A percentile compares a stretch with the other conserved stretches of the same genome.
phyloP scores from a whole-genome alignment of 192 early-diverging fungal species.

The Funneliformis mosseae region DNA sequence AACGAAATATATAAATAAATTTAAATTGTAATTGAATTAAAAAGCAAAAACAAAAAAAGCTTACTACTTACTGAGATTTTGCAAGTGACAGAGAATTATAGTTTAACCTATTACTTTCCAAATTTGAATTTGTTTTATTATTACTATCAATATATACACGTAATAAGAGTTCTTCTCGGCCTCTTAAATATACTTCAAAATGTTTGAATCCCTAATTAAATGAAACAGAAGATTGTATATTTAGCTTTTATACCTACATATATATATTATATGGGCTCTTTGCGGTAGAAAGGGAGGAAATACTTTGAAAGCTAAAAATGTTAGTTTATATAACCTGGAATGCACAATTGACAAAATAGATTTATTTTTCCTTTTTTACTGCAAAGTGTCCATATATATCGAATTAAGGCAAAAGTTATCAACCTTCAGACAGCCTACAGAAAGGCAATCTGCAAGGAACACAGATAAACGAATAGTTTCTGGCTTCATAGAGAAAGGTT shows the following conservation, averaged over 20 bases:
- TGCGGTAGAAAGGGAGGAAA: too few species aligned
- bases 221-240: too few species aligned
- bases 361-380: too few species aligned
- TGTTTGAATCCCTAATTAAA: constrained; percentile 68
- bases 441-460: constrained; percentile 68
- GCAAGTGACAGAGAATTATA: constrained; percentile 50
- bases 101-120: constrained; percentile 31
- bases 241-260: too few species aligned
- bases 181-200: constrained; percentile 66
- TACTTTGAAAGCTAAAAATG: too few species aligned
- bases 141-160: constrained; percentile 58
- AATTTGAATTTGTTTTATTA: constrained; percentile 24
- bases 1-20: constrained; percentile 25
- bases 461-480: constrained; percentile 56
- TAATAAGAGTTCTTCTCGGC: constrained; percentile 69
- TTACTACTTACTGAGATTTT: constrained; percentile 47
- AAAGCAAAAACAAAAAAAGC: constrained; percentile 32
- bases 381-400: too few species aligned
- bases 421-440: constrained; percentile 66
- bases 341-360: too few species aligned
- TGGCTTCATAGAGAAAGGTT: too few species aligned
- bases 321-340: too few species aligned
- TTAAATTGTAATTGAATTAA: constrained; percentile 41
- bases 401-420: neutral
- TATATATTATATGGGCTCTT: too few species aligned